Evolutionary conservation across 2,329 filamentous ascomycete species (phyloP), one percentile per base, ranked within the genome.

Genomic region (Ophiocordyceps sinensis): DNA sequence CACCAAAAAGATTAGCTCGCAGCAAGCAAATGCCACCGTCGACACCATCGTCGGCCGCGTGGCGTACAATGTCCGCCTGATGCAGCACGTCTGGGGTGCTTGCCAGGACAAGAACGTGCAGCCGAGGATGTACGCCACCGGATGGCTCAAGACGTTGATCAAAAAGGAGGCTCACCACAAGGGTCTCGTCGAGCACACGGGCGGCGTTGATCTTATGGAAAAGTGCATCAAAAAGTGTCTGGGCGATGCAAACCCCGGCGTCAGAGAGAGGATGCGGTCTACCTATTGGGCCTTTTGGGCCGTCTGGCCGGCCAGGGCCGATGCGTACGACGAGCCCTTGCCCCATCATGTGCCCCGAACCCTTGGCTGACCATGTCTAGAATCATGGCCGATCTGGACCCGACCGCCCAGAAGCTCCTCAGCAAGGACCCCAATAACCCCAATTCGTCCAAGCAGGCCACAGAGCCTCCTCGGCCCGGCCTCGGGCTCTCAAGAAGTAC

Each of bases 81-180:
- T 95, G 69, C 84, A 94, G 58, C 89, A 96, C 53, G 68, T 96
- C 38, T 84, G 79, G 67, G 65, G 67, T 41, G 88, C 89, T 21
- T 82, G 76, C 46, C 82, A 93, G 57, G 89, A 98, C 65, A 96
- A 95, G 66, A 96, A 95, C 54, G 81, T 88, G 3, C 83, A 91
- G 54, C 82, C 88, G 14, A 78, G 91, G 45, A 75, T 76, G 2
- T 94, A 81, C 59, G 82, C 80, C 2, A 71, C 82, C 2, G 79
- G 74, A 8, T 98, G 91, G 91, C 64, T 96, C 28, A 84, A 80
- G 60, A 93, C 82, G 1, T 61, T 96, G 17, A 64, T 98, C 32
- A 79, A 73, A 49, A 85, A 85, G 51, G 84, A 93, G 56, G 66
- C 75, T 1, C 71, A 76, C 47, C 85, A 94, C 61, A 94, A 87